A percentile compares a stretch with the other conserved stretches of the same genome.
phyloP scores from a whole-genome alignment of 2,329 filamentous ascomycete species.

The Paracamarosporium sp. region DNA sequence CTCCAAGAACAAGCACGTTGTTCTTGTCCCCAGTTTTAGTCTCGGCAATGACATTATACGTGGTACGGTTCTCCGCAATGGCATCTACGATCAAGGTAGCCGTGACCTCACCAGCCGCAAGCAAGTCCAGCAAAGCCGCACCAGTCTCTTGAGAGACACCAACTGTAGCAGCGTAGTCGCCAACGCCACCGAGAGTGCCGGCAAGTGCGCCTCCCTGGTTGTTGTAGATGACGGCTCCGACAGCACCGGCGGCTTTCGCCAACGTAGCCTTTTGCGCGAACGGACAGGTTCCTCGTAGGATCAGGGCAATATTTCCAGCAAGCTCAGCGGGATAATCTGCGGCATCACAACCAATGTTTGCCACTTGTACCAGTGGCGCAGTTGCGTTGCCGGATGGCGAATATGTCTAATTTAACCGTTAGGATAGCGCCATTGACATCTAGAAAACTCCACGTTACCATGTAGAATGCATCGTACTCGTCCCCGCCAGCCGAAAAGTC shows the following conservation, averaged over 20 bases:
- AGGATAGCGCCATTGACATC: background rate
- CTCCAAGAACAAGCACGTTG: constrained; percentile 49
- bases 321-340: constrained; percentile 66
- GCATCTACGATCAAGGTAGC: constrained; percentile 50
- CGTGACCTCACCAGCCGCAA: constrained; percentile 53
- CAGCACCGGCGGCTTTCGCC: constrained; percentile 71
- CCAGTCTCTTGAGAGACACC: constrained; percentile 69
- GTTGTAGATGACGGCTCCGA: constrained; percentile 76
- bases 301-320: constrained; percentile 69
- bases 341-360: constrained; percentile 67
- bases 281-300: constrained; percentile 70
- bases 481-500: constrained; percentile 13
- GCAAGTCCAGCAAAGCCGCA: constrained; percentile 59
- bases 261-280: constrained; percentile 72
- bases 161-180: constrained; percentile 69
- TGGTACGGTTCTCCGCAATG: constrained; percentile 55
- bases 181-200: constrained; percentile 69
- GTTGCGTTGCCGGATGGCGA: constrained; percentile 69
- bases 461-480: constrained; percentile 32
- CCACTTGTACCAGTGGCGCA: constrained; percentile 66
- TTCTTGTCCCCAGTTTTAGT: constrained; percentile 49
- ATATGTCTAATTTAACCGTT: constrained; percentile 46
- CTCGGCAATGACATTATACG: constrained; percentile 48
- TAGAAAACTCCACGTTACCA: constrained; percentile 17
- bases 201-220: constrained; percentile 66